Evolutionary conservation across 1,284 basidiomycete genomes (phyloP), one percentile per base, ranked within the genome.

Genomic region (Hymenochaete sp.): DNA sequence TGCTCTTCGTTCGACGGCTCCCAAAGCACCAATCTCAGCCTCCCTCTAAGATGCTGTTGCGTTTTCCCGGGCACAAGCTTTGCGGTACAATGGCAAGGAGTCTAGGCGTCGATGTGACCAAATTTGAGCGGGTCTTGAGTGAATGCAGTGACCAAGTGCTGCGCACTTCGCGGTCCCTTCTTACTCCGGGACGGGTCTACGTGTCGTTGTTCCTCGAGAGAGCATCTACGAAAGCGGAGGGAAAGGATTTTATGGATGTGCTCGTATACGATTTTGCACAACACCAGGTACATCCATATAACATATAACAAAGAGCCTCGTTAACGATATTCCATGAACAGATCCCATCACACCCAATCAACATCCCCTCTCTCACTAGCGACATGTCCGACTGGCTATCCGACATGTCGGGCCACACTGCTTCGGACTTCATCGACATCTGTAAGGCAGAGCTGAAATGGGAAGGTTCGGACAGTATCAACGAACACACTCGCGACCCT

Each of bases 201-300:
- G 37, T 51, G 13, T 51, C 49, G 3, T 28, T 51, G 24, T 47
- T 47, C 24, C 24, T 33, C 14, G 49, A 51, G 14, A 45, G 45
- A 5, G 13, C 29, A 8, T 35, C 29, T 7, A 37, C n/a, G n/a
- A 28, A 32, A n/a, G 29, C 25, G 26, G 49, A 51, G 27, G n/a
- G n/a, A n/a, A n/a, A n/a, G n/a, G n/a, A n/a, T n/a, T n/a, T n/a
- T n/a, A n/a, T n/a, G n/a, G n/a, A n/a, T n/a, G 45, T 51, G 4
- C 37, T 51, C 10, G 49, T 51, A 18, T 51, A 51, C 40, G 45
- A 47, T 18, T 47, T 51, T 38, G 49, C 49, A 9, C 47, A 41
- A 28, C 45, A 51, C 32, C 49, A 51, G 45, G 49, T 48, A 42
- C 14, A 18, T 19, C 11, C 5, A 18, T 36, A 42, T 3, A 31